Base-by-base conservation (phyloP, 495 filamentous ascomycete species). In the Trichocladium antarcticum region DNA sequence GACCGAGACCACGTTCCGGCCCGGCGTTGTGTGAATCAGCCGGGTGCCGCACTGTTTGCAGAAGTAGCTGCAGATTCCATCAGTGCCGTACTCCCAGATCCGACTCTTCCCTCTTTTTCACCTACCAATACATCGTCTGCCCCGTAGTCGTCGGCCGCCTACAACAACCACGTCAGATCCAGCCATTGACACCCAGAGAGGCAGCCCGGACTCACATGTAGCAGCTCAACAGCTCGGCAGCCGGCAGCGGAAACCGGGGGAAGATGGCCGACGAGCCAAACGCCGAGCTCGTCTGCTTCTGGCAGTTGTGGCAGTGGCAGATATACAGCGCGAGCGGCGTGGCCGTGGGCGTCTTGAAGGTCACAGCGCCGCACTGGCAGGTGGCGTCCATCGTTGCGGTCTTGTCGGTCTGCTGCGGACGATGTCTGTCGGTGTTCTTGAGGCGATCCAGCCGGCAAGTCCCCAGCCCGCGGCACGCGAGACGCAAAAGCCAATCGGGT, bases 231-330 rank as follows among this genome's bases (percentile, higher is more conserved):
- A 71, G 42, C 16, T 70, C 67, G 12, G 55, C 55, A 6, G 51
- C 49, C 1, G 75, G 76, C 34, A 82, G 61, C 16, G 67, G 55
- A 42, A 83, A 83, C 12, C 63, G 60, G 6, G 80, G 81, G 57
- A 85, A 85, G 54, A 81, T 79, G 45, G 81, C 81, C 21, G 75
- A 78, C 42, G 78, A 74, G 21, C 82, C 81, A 57, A 81, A 83
- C n/a, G 81, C 79, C 14, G 78, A 79, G 43, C 76, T 72, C 40
- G 80, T 76, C 65, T 85, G 82, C 47, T 75, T 73, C 24, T 75
- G 77, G 61, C 82, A 85, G 53, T 82, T 74, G 32, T 68, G 61
- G 62, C 82, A 85, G 66, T 85, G 82, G 65, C 82, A 85, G 58
- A 82, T 77, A 57, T 82, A 84, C 14, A 83, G 58, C 1, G 71